A percentile compares a stretch with the other conserved stretches of the same genome.
Evolutionary conservation across 805 yeast genomes (phyloP).

Genomic region (Saccharomyces jurei): DNA sequence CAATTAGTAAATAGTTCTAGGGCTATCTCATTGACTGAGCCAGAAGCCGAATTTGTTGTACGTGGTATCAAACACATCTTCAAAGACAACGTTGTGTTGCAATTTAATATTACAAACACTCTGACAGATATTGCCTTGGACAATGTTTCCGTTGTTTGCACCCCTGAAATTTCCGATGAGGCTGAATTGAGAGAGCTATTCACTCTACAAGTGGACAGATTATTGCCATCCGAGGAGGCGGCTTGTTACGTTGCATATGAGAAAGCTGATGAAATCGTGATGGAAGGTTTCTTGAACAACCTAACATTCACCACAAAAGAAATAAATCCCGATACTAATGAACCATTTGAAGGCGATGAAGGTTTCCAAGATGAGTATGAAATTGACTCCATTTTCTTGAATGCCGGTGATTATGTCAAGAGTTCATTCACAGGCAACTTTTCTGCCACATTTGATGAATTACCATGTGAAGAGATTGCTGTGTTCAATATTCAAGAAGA

Average conservation of each 20-base stretch:
- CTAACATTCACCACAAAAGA: constrained; percentile 74
- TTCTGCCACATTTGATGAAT: constrained; percentile 63
- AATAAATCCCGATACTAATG: constrained; percentile 62
- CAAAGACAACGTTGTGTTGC: constrained; percentile 63
- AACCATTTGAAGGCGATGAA: constrained; percentile 58
- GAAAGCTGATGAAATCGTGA: constrained; percentile 41
- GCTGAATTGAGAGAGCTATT: constrained; percentile 52
- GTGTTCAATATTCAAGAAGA: constrained; percentile 56
- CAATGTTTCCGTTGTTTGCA: constrained; percentile 63
- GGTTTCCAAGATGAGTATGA: constrained; percentile 93
- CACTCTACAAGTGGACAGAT: constrained; percentile 61
- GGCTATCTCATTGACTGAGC: constrained; percentile 68
- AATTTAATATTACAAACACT: constrained; percentile 80
- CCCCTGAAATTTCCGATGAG: constrained; percentile 48
- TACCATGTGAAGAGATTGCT: constrained; percentile 52
- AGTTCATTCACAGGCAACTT: constrained; percentile 77
- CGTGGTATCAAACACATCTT: constrained; percentile 77
- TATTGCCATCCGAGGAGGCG: constrained; percentile 65
- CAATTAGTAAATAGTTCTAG: constrained; percentile 62
- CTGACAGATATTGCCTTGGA: constrained; percentile 68
- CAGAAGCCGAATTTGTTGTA: constrained; percentile 89
- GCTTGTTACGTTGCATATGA: constrained; percentile 70
- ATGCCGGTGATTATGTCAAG: constrained; percentile 69
- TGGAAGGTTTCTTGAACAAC: constrained; percentile 52
- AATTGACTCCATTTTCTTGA: constrained; percentile 66